phyloP scores from a whole-genome alignment of 192 early-diverging fungal genomes.

The Backusella morwellensis region DNA sequence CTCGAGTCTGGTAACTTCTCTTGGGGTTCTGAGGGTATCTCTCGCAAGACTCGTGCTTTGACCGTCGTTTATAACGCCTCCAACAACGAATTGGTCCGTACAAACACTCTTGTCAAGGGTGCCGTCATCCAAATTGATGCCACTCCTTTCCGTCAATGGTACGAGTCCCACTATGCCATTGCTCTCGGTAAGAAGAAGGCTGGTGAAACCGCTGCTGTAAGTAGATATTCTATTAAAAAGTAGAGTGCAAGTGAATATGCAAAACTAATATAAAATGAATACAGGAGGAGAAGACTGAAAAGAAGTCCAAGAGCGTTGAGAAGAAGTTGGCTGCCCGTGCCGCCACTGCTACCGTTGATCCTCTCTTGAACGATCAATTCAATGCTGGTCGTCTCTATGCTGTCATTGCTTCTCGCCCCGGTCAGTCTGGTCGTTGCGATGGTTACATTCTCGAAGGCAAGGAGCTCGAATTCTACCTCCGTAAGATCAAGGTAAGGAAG shows the following conservation, averaged over 20 bases:
- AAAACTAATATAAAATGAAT: not conserved
- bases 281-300: constrained; percentile 66
- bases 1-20: constrained; percentile 96
- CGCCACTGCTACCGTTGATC: constrained; percentile 80
- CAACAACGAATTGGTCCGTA: constrained; percentile 99
- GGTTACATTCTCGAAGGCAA: constrained; percentile 99
- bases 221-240: not conserved
- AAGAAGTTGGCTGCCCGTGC: constrained; percentile 87
- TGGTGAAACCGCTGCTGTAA: constrained; percentile 46
- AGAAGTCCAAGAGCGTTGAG: constrained; percentile 87
- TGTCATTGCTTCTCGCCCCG: constrained; percentile 92
- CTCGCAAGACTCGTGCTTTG: constrained; percentile 96
- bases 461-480: constrained; percentile 99
- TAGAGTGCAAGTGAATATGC: no score
- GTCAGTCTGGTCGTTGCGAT: constrained; percentile 96
- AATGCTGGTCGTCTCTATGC: constrained; percentile 91
- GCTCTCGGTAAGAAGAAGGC: constrained; percentile 83
- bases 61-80: constrained; percentile 98
- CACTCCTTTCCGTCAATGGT: constrained; percentile 99
- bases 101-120: constrained; percentile 99
- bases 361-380: constrained; percentile 91
- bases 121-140: constrained; percentile 97
- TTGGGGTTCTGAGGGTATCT: constrained; percentile 94
- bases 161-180: constrained; percentile 95
- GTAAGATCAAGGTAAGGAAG: constrained; percentile 72